A percentile compares a stretch with the other conserved stretches of the same genome.
These are phyloP conservation scores for Amanita rimosa DNA, from an alignment of 768 basidiomycete genomes.

Conservation along the genomic window DNA sequence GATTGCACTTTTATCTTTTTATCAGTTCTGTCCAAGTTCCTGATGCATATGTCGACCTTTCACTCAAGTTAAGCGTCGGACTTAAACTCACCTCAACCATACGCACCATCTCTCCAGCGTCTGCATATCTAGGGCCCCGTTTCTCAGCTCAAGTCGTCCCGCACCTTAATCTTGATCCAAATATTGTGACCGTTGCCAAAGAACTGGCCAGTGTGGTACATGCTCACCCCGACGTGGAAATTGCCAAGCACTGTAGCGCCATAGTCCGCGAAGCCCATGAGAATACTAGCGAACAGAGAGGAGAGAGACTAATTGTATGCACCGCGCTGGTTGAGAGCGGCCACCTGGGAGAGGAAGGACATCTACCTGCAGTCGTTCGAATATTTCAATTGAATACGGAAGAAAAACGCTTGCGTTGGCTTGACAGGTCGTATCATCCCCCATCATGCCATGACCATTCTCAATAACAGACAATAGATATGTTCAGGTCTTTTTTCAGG, in stretches of 20 bases:
- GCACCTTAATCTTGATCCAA: constrained; percentile 31
- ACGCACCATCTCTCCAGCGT: constrained; percentile 48
- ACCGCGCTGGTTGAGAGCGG: constrained; percentile 46
- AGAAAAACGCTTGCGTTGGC: constrained; percentile 36
- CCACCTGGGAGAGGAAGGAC: constrained; percentile 32
- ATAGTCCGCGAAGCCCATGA: constrained; percentile 45
- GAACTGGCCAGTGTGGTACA: constrained; percentile 46
- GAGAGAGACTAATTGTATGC: constrained; percentile 44
- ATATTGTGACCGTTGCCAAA: constrained; percentile 40
- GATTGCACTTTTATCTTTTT: neutral
- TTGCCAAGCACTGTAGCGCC: constrained; percentile 42
- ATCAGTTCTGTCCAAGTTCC: constrained; percentile 43
- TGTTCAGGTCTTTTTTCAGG: constrained; percentile 36
- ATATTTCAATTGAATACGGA: constrained; percentile 40
- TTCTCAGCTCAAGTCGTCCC: constrained; percentile 45
- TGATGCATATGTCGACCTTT: constrained; percentile 28
- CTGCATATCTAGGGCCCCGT: constrained; percentile 43
- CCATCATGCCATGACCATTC: neutral
- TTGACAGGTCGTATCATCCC: constrained; percentile 28
- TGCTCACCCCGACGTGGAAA: constrained; percentile 31
- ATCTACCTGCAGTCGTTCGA: constrained; percentile 36
- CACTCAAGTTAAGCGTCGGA: constrained; percentile 44
- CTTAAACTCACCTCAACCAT: constrained; percentile 48
- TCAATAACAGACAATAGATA: constrained; percentile 22
- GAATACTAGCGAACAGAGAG: constrained; percentile 30